Evolutionary conservation across 2,329 filamentous ascomycete species (phyloP), one percentile per base, ranked within the genome.

Genomic region (Tolypocladium inflatum): DNA sequence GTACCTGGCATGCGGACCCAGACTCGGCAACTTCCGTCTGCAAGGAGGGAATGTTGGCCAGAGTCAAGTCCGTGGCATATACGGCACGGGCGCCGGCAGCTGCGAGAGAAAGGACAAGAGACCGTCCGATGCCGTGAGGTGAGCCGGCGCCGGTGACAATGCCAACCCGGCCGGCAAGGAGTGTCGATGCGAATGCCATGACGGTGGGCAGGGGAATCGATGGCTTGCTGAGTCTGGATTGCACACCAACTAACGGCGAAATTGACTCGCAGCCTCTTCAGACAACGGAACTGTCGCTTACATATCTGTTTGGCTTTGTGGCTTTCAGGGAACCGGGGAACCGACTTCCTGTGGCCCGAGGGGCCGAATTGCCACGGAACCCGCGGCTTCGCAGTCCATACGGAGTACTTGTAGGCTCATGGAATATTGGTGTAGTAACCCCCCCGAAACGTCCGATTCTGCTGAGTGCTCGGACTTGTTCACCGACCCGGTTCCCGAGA

Each of bases 121-220:
- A 67, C 19, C 67, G 54, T 1, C 66, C 66, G 37, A 68, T 68
- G 2, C 67, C 65, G 26, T 62, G 59, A 1, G 66, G 61, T 0
- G 67, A 67, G 1, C 67, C 67, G 1, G 66, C 67, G n/a, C 67
- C 67, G 0, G 67, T 68, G 23, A 67, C 62, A 23, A 68, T 21
- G 19, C 64, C 63, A 23, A 68, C 66, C 43, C 66, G 60, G 42
- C 59, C 62, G 4, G 33, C 23, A 4, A 63, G 58, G 2, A 63
- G 52, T 10, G 23, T 54, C 7, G 57, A 17, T 1, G 60, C 57
- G 52, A 58, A 61, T 4, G 45, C 54, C 51, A 57, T 54, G 26
- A 33, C 21, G 39, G 9, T 7, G 33, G 8, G 8, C 30, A 37
- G 15, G 23, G 39, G 19, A 37, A 11, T 9, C 2, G 35, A n/a